Evolutionary conservation across 805 yeast species (phyloP).

Genomic region (Metschnikowia baotianmanensis): DNA sequence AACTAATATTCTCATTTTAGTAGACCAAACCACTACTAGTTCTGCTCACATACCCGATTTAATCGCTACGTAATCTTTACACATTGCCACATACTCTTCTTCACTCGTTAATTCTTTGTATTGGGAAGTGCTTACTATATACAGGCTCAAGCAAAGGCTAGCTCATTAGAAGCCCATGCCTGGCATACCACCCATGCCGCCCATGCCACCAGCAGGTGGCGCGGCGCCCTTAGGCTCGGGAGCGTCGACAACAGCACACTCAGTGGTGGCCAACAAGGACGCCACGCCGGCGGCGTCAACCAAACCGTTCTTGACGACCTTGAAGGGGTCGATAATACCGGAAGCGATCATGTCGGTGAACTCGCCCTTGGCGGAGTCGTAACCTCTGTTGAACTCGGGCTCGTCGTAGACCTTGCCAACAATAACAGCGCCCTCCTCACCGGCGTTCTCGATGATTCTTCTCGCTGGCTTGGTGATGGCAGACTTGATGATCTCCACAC

Average conservation of each 20-base stretch:
- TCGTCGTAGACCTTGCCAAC: constrained; percentile 80
- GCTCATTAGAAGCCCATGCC: constrained; percentile 32
- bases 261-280: constrained; percentile 94
- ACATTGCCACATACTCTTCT: too few species aligned
- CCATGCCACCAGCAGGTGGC: constrained; percentile 50
- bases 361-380: constrained; percentile 88
- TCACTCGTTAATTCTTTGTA: background rate
- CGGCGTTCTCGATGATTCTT: constrained; percentile 94
- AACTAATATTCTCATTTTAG: too few species aligned
- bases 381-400: constrained; percentile 82
- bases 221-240: constrained; percentile 70
- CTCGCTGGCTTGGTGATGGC: constrained; percentile 95
- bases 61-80: too few species aligned
- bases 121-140: constrained; percentile 9
- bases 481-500: constrained; percentile 87
- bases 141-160: constrained; percentile 6
- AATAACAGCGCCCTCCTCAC: constrained; percentile 95
- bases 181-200: constrained; percentile 27
- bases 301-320: constrained; percentile 93
- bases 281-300: constrained; percentile 98
- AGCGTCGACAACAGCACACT: constrained; percentile 96
- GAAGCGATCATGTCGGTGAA: constrained; percentile 94
- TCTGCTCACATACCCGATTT: too few species aligned
- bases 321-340: constrained; percentile 98
- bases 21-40: too few species aligned